A percentile compares a stretch with the other conserved stretches of the same genome.
Conservation (phyloP, 2,329 filamentous ascomycete species). For the Stagonosporopsis vannaccii region DNA sequence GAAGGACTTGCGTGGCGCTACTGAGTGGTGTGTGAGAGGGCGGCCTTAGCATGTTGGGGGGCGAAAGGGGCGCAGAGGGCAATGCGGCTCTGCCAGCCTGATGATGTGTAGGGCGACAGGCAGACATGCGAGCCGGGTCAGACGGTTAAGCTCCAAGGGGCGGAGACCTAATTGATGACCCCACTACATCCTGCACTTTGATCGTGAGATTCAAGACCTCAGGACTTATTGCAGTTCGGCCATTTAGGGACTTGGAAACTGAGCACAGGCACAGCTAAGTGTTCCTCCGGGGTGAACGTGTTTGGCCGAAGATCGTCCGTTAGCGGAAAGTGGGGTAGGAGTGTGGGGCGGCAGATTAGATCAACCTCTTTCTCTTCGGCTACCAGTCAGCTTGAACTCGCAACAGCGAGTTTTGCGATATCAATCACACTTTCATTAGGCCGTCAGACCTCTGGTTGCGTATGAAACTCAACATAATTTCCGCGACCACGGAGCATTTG, state of each 20-base stretch:
- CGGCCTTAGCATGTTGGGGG: too few relatives aligned
- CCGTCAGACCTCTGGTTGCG: background rate
- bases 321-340: background rate
- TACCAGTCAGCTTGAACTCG: background rate
- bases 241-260: background rate
- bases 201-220: too few relatives aligned
- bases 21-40: background rate
- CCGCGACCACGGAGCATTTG: background rate
- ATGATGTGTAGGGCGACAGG: constrained; percentile 1
- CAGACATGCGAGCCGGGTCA: background rate
- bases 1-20: background rate
- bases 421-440: too few relatives aligned
- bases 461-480: too few relatives aligned
- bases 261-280: background rate
- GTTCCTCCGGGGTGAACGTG: background rate
- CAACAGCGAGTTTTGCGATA: background rate
- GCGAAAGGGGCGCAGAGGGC: background rate
- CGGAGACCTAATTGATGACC: background rate
- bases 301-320: background rate
- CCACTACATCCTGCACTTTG: background rate
- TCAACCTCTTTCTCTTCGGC: background rate
- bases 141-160: background rate
- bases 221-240: too few relatives aligned
- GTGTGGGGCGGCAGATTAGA: background rate
- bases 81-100: background rate